Base-by-base conservation (phyloP, 2,329 filamentous ascomycete species). In the Diplodia seriata region DNA sequence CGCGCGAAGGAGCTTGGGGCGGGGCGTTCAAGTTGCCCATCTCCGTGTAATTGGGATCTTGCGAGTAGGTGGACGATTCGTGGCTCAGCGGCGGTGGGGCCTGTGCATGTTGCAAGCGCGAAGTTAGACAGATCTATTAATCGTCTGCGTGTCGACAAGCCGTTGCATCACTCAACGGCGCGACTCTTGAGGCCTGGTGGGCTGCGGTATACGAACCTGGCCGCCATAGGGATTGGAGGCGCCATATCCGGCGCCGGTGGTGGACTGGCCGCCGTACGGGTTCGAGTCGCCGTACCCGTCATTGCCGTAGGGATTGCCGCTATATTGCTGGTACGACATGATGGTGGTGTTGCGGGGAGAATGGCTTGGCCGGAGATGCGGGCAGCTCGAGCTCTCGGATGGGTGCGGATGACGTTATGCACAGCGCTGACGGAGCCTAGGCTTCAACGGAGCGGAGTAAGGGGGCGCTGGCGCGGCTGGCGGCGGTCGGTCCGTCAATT, bases 271-370 rank as follows among this genome's bases (percentile, higher is more conserved):
- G 62, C 77, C 79, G 66, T 82, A 81, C 9, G 80, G 78, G 70
- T 81, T 80, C 14, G 68, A 71, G 14, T 69, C 69, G 49, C 69
- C 70, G 40, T 71, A 69, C 64, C 38, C 38, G 26, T 73, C 70
- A 68, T 69, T 70, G 79, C 80, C 76, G 76, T 91, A 91, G 49
- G 89, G 89, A 75, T 91, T 90, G 70, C 81, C 81, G 70, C 80
- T 77, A 72, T 84, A 84, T 68, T 86, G 84, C 71, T 85, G 82
- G 38, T 76, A 68, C 18, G 29, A 40, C 18, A 73, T 54, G 74
- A 47, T 75, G 73, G 12, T 68, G 67, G 40, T 73, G 11, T 61
- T 5, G 40, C 71, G 36, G 71, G 73, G 8, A 73, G 75, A 57
- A 20, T 31, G 54, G 12, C n/a, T 15, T n/a, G 54, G 65, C 33